A percentile compares a stretch with the other conserved stretches of the same genome.
These are phyloP conservation scores for Lactarius sp. DNA, from an alignment of 768 basidiomycete genomes.

Conservation along the genomic window DNA sequence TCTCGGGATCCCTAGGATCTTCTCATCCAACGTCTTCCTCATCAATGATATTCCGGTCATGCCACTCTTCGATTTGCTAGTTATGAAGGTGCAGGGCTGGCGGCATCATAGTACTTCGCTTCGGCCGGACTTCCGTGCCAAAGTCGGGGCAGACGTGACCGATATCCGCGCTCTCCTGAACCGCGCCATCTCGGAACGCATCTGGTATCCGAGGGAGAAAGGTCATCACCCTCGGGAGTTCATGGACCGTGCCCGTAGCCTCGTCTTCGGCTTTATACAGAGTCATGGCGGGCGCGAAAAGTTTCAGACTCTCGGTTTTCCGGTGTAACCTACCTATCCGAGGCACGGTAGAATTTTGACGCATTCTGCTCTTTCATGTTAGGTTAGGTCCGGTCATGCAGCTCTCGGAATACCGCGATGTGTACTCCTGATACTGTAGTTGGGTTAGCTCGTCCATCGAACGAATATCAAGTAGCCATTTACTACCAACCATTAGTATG, in stretches of 20 bases:
- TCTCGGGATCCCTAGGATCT: slow-evolving; percentile 4
- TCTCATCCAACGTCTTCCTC: not conserved
- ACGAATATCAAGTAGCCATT: not conserved
- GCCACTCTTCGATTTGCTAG: slow-evolving; percentile 7
- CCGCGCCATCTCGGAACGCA: not conserved
- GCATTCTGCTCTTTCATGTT: no score
- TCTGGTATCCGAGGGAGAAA: not conserved
- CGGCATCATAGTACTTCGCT: not conserved
- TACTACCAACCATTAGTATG: not conserved
- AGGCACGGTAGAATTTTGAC: not conserved
- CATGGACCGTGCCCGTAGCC: not conserved
- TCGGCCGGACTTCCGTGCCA: slow-evolving; percentile 2
- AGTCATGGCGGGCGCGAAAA: not conserved
- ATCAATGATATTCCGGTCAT: slow-evolving; percentile 1
- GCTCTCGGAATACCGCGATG: not conserved
- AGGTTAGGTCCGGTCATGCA: not conserved
- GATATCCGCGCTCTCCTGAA: slow-evolving; percentile 2
- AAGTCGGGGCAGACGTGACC: not conserved
- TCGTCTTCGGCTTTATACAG: not conserved
- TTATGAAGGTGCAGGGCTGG: slow-evolving; percentile 15
- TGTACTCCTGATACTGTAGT: not conserved
- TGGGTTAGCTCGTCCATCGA: not conserved
- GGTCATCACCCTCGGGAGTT: not conserved
- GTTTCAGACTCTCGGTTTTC: slow-evolving; percentile 5
- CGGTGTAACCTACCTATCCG: not conserved